Base-by-base conservation (phyloP, 768 basidiomycete genomes). In the Holtermanniella nyarrowii region DNA sequence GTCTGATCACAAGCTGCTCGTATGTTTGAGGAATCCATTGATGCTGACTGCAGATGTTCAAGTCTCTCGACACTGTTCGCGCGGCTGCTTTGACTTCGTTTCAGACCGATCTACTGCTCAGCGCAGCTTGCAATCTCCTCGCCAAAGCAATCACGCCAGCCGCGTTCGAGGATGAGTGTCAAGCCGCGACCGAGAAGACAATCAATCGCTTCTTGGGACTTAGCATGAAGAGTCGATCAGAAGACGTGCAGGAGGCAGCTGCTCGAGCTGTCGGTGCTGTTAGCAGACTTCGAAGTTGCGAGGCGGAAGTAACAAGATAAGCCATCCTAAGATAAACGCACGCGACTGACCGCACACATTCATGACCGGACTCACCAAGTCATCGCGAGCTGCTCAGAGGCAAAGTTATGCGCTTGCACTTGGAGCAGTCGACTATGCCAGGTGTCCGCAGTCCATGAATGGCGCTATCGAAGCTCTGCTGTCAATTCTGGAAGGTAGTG, bases 51-150 rank as follows among this genome's bases (percentile, higher is more conserved):
- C 45, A 95, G 90, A 79, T 84, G 26, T 86, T 88, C 64, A 63
- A 70, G 42, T 75, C 79, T 46, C 71, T 93, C 20, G 67, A 73
- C 16, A 71, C 67, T 22, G 73, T 88, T 22, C 77, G 87, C 0
- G 75, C 80, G 40, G 74, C 77, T n/a, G 70, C 77, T 7, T 68
- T 91, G 26, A 74, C 79, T 23, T 79, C 81, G 2, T 76, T 81
- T 48, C 78, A 84, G 25, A 85, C 85, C 59, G 82, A 86, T 46
- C 77, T 84, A 39, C 73, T 89, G 37, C 79, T 84, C 14, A 74
- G 79, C 31, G 82, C 86, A 1, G 78, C 82, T 21, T 91, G 88
- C 65, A 72, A 76, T 20, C 72, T 91, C 41, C 79, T 95, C 48
- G 78, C 81, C 16, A 76, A 72, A 26, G 78, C 81, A 45, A 74